These are phyloP conservation scores for Colletotrichum truncatum DNA, from an alignment of 2,329 filamentous ascomycete genomes.

Conservation along the genomic window DNA sequence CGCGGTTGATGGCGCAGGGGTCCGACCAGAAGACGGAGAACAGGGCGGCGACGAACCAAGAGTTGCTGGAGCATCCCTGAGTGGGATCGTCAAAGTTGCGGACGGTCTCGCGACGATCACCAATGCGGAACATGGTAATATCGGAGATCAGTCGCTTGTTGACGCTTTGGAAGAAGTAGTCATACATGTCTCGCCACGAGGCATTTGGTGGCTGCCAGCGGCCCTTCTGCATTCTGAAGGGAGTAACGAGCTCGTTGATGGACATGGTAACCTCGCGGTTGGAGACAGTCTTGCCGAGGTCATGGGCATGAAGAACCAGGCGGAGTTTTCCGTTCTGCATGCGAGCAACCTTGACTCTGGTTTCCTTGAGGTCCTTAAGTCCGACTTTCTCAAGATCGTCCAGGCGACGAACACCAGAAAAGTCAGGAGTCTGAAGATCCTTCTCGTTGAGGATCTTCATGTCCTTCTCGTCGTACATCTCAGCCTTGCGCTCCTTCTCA, in stretches of 20 bases:
- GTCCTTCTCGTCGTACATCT: conserved; percentile 47
- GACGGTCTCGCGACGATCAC: conserved; percentile 31
- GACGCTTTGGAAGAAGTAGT: conserved; percentile 43
- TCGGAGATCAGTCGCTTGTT: conserved; percentile 43
- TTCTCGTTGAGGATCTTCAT: conserved; percentile 51
- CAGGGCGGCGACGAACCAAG: conserved; percentile 53
- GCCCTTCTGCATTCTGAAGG: conserved; percentile 43
- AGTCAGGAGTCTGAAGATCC: conserved; percentile 52
- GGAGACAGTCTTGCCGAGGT: conserved; percentile 45
- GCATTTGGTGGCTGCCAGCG: conserved; percentile 49
- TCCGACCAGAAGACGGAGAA: conserved; percentile 56
- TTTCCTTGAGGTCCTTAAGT: conserved; percentile 45
- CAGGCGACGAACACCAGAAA: conserved; percentile 47
- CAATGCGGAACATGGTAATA: conserved; percentile 39
- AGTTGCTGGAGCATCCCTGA: conserved; percentile 51
- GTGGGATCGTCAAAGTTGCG: conserved; percentile 51
- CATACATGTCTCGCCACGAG: conserved; percentile 51
- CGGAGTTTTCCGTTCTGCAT: conserved; percentile 56
- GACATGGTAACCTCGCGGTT: conserved; percentile 49
- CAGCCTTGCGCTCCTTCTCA: conserved; percentile 45
- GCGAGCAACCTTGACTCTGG: conserved; percentile 48
- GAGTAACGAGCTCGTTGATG: conserved; percentile 50
- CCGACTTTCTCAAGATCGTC: conserved; percentile 52
- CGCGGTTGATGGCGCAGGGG: conserved; percentile 50
- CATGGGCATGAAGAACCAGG: conserved; percentile 46